A percentile compares a stretch with the other conserved stretches of the same genome.
Evolutionary conservation across 179 eudicot genomes (phyloP).

Genomic region (Actinidia arguta): DNA sequence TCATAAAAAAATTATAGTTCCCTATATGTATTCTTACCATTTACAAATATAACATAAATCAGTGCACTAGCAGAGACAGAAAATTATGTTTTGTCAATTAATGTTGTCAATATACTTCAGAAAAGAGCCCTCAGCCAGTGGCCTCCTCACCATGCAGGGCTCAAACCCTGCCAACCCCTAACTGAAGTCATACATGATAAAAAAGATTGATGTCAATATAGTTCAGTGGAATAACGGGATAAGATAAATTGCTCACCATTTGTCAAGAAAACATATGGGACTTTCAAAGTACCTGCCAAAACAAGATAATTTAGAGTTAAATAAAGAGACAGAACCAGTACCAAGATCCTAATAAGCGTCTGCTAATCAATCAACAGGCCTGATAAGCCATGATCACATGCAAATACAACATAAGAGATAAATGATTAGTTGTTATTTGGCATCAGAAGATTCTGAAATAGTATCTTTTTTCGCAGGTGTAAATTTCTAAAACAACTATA

Average conservation of each 20-base stretch:
- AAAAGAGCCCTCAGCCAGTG: too few relatives aligned
- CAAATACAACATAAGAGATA: not conserved
- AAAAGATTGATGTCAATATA: not conserved
- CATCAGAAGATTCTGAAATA: not conserved
- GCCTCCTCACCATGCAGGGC: too few relatives aligned
- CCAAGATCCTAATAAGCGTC: not conserved
- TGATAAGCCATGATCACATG: not conserved
- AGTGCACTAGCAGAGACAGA: not conserved
- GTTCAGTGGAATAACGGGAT: not conserved
- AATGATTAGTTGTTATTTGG: not conserved
- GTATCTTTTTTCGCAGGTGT: not conserved
- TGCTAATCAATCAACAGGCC: not conserved
- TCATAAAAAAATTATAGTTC: too few relatives aligned
- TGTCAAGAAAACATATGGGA: constrained; percentile 85
- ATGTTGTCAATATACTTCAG: not conserved
- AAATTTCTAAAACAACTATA: not conserved
- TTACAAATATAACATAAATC: constrained; percentile 5
- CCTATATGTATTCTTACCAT: not conserved
- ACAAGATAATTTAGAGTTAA: constrained; percentile 10
- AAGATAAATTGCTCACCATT: constrained; percentile 57
- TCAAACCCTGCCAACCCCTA: too few relatives aligned
- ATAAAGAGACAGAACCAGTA: not conserved
- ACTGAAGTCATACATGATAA: too few relatives aligned
- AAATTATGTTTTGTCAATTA: not conserved
- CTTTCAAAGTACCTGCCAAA: constrained; percentile 68